Evolutionary conservation across 345 rosid species (phyloP).

Genomic region (Clausena lansium): DNA sequence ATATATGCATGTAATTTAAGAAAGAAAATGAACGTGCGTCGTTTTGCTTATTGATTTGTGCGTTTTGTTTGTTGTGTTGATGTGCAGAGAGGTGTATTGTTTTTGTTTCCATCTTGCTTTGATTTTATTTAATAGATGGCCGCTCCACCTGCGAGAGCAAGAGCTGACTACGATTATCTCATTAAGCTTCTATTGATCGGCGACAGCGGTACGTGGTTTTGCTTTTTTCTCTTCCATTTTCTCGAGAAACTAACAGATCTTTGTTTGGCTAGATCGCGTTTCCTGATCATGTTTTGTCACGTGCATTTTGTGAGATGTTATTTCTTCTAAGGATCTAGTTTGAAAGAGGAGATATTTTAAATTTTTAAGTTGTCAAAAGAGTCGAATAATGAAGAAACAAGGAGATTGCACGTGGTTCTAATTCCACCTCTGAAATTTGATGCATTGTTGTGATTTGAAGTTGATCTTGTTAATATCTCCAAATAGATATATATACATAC

Average conservation of each 20-base stretch:
- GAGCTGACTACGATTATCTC: slow-evolving; percentile 79
- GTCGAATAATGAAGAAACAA: neutral
- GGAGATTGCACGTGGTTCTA: neutral
- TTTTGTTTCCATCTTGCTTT: neutral
- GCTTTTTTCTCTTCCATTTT: neutral
- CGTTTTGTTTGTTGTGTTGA: slow-evolving; percentile 3
- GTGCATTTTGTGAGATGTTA: neutral
- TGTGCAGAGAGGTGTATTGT: slow-evolving; percentile 7
- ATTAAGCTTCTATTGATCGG: slow-evolving; percentile 80
- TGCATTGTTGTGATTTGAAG: neutral
- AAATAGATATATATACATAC: neutral
- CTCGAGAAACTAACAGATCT: neutral
- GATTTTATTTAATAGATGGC: slow-evolving; percentile 43
- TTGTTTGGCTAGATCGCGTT: neutral
- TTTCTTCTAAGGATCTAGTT: slow-evolving; percentile 2
- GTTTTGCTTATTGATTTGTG: slow-evolving; percentile 10
- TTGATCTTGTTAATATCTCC: slow-evolving; percentile 7
- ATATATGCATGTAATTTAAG: neutral
- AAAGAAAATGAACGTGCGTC: neutral
- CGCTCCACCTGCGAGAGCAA: slow-evolving; percentile 77
- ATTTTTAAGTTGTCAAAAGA: neutral
- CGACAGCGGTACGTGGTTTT: slow-evolving; percentile 54
- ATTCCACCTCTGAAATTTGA: neutral
- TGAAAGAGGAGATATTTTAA: neutral
- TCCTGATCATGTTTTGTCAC: neutral